A percentile compares a stretch with the other conserved stretches of the same genome.
phyloP scores from a whole-genome alignment of 768 basidiomycete genomes.

The Tulasnella sp. region DNA sequence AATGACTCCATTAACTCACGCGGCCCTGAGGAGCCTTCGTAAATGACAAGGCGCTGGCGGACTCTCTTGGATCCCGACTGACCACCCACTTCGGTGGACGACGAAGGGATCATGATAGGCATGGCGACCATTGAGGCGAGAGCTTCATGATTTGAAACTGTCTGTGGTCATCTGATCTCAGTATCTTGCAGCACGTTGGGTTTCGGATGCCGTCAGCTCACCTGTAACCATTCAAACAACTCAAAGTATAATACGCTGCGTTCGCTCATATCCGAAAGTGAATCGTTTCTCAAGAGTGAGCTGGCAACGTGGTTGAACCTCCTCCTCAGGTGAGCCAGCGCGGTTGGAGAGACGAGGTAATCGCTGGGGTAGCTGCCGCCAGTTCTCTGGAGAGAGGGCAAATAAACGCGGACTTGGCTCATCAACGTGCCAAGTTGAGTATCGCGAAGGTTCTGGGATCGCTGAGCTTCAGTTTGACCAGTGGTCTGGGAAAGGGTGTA shows the following conservation, averaged over 20 bases:
- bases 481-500: conserved; percentile 40
- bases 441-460: conserved; percentile 63
- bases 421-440: conserved; percentile 59
- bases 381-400: conserved; percentile 66
- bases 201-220: conserved; percentile 26
- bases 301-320: conserved; percentile 85
- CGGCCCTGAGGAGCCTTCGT: conserved; percentile 85
- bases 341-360: conserved; percentile 84
- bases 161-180: conserved; percentile 39
- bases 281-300: conserved; percentile 80
- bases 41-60: conserved; percentile 72
- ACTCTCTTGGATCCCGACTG: conserved; percentile 34
- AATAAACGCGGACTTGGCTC: conserved; percentile 60
- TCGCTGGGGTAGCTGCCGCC: conserved; percentile 77
- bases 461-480: conserved; percentile 68
- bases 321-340: conserved; percentile 80
- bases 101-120: conserved; percentile 82
- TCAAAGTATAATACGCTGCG: conserved; percentile 77
- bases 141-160: conserved; percentile 86
- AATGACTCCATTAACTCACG: conserved; percentile 86
- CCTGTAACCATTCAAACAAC: conserved; percentile 86
- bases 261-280: conserved; percentile 88
- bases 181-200: conserved; percentile 6
- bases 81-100: conserved; percentile 41
- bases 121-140: conserved; percentile 93